Conservation (phyloP, 495 filamentous ascomycete species). For the Aspergillus saccharolyticus region DNA sequence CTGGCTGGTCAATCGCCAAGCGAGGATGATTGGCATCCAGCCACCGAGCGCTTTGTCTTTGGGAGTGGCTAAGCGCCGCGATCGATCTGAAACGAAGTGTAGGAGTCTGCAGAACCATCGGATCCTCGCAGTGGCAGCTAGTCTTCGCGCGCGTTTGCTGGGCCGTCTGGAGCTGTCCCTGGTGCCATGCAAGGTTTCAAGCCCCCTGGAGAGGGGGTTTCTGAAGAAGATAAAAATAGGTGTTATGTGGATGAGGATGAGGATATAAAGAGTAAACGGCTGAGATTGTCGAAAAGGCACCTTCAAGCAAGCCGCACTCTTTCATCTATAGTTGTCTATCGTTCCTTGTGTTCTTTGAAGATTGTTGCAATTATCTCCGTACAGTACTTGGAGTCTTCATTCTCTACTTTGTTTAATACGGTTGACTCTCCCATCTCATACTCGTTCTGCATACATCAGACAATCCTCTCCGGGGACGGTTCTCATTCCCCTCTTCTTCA, state of each 20-base stretch:
- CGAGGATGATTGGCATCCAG: background rate
- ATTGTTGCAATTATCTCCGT: slow-evolving; percentile 11
- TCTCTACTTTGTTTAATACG: no score
- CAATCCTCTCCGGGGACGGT: background rate
- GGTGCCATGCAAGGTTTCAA: background rate
- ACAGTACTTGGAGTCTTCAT: slow-evolving; percentile 16
- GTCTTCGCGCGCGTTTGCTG: background rate
- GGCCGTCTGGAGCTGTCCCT: background rate
- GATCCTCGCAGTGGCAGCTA: background rate
- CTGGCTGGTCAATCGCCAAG: background rate
- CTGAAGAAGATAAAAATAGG: slow-evolving; percentile 7
- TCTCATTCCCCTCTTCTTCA: background rate
- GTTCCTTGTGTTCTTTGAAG: background rate
- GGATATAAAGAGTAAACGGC: background rate
- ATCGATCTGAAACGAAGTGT: background rate
- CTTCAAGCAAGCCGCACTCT: background rate
- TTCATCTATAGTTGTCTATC: background rate
- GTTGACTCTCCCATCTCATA: no score
- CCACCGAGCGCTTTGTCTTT: slow-evolving; percentile 7
- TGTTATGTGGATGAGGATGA: background rate
- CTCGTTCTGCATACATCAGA: no score
- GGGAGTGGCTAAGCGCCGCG: background rate
- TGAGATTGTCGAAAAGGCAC: background rate
- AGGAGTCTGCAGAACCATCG: background rate
- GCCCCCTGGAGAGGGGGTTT: background rate